Evolutionary conservation across 1,284 basidiomycete genomes (phyloP), one percentile per base, ranked within the genome.

Genomic region (Dichomitus squalens): DNA sequence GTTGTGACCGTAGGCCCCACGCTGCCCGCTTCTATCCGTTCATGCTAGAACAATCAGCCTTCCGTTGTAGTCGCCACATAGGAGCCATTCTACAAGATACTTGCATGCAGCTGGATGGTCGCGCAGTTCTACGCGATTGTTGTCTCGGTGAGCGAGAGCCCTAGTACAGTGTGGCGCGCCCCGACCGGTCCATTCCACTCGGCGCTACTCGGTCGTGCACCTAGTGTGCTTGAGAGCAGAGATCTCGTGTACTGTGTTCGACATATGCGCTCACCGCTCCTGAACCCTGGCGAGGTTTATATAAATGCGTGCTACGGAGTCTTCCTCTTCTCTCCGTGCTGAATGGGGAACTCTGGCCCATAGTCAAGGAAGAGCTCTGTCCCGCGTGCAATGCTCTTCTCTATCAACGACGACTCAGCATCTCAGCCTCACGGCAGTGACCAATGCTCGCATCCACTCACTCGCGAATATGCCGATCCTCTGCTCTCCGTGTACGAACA

Each of bases 331-430:
- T 16, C 34, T 25, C 9, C 14, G 4, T 38, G 11, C 20, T 33
- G 21, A 25, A 49, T 49, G 2, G 48, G 49, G 50, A 72, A 73
- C 20, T 66, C 61, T 1, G 65, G 58, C 0, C 83, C 82, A 59
- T 84, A 84, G 53, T 79, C 63, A 16, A 84, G 67, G 18, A 79
- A 71, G 0, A 84, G 60, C 53, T 84, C 83, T 1, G 74, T 63
- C 0, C 74, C 73, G 9, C 66, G 60, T 25, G 65, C 65, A 40
- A 84, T 63, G 7, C 56, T 58, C 38, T 65, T 73, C 0, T 51
- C 78, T 81, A 52, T 16, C 29, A 7, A 7, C 36, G 21, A 41
- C 3, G 7, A 8, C 12, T 16, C 18, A 35, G 33, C 16, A 43
- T 46, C 33, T 50, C 35, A 41, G 16, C 23, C 47, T 27, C 3